Conservation (phyloP, 1,139 yeast species). For the Nakaseomyces uthaithaninus region DNA sequence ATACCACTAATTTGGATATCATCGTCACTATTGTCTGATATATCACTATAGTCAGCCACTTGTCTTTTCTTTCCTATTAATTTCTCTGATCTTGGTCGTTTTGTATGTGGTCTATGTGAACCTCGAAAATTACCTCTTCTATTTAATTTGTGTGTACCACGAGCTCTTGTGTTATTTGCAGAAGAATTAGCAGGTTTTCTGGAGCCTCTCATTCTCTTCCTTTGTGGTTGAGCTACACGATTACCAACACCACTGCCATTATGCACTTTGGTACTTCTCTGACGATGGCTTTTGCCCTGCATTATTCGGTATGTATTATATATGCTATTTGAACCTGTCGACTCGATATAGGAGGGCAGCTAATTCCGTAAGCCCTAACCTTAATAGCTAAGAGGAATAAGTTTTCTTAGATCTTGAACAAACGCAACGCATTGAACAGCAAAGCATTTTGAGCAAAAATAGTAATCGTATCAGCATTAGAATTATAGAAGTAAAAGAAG, state of each 20-base stretch:
- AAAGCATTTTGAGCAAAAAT: no score
- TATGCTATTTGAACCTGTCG: no score
- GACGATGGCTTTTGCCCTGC: constrained; percentile 1
- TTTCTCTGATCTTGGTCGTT: not conserved
- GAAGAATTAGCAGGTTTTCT: not conserved
- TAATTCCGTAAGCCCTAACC: no score
- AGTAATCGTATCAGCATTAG: no score
- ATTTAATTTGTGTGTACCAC: not conserved
- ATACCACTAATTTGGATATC: constrained; percentile 5
- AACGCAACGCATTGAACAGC: no score
- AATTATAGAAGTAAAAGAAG: no score
- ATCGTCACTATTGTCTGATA: constrained; percentile 5
- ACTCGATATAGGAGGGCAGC: no score
- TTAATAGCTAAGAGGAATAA: no score
- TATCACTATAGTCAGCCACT: constrained; percentile 5
- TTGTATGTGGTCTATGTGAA: not conserved
- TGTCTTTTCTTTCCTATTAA: not conserved
- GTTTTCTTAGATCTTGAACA: no score
- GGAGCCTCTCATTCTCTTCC: no score
- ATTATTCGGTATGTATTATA: no score
- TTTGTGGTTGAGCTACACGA: no score
- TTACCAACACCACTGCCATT: not conserved
- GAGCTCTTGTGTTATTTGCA: not conserved
- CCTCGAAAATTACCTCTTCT: not conserved
- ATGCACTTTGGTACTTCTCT: not conserved